Conservation (phyloP, 371 early-diverging fungal species). For the Mortierella sp. region DNA sequence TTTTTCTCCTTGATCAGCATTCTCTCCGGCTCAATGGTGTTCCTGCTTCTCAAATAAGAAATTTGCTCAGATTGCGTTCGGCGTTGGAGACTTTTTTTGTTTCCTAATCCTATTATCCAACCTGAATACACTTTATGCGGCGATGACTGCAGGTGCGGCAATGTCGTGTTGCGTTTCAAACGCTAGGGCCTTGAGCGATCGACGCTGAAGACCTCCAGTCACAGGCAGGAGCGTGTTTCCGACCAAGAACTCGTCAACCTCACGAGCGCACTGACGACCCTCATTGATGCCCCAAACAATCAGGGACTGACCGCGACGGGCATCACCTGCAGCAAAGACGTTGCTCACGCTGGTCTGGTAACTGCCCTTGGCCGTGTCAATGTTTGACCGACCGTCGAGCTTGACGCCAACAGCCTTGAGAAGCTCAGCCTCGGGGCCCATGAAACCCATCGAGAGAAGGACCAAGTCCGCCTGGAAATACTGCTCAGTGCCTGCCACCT, state of each 20-base stretch:
- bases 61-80: neutral
- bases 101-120: conserved; percentile 8
- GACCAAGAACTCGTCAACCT: conserved; percentile 87
- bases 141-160: conserved; percentile 1
- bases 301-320: conserved; percentile 93
- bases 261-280: conserved; percentile 95
- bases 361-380: conserved; percentile 81
- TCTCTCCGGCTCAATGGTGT: conserved; percentile 42
- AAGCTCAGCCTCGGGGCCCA: conserved; percentile 92
- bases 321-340: conserved; percentile 97
- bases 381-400: conserved; percentile 79
- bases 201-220: conserved; percentile 74
- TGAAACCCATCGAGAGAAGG: conserved; percentile 95
- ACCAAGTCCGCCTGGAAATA: conserved; percentile 91
- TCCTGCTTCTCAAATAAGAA: neutral
- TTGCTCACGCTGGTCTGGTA: conserved; percentile 83
- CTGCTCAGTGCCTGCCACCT: conserved; percentile 85
- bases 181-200: conserved; percentile 54
- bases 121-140: too few species aligned
- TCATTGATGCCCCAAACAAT: conserved; percentile 98
- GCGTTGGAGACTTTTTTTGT: neutral
- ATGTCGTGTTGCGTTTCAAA: conserved; percentile 17
- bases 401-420: conserved; percentile 82
- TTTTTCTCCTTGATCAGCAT: neutral
- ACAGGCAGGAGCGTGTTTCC: conserved; percentile 73